Evolutionary conservation across 169 alveolate genomes (phyloP).

Genomic region (Cryptosporidium sp.): DNA sequence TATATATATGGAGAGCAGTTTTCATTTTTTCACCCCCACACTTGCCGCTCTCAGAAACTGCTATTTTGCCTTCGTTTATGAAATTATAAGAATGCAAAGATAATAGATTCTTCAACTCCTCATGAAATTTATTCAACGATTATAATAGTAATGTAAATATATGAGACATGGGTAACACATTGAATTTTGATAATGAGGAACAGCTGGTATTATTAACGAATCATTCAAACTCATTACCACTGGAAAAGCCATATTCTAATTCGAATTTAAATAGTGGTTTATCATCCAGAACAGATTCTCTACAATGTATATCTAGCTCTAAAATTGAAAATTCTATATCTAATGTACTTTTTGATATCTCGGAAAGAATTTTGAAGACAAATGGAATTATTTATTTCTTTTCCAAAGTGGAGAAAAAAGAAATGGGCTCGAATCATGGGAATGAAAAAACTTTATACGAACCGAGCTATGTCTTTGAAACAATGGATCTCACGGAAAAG

Average conservation of each 20-base stretch:
- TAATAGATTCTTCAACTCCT: background rate
- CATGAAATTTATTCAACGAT: background rate
- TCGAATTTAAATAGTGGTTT: conserved; percentile 16
- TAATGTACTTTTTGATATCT: conserved; percentile 25
- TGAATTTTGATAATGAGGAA: conserved; percentile 1
- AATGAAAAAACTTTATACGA: background rate
- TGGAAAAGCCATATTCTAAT: conserved; percentile 34
- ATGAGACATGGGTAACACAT: conserved; percentile 42
- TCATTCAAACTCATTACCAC: conserved; percentile 27
- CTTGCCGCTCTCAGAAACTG: conserved; percentile 24
- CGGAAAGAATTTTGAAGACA: conserved; percentile 35
- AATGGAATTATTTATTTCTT: conserved; percentile 27
- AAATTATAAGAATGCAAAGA: conserved; percentile 3
- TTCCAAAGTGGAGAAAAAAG: conserved; percentile 1
- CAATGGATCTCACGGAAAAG: conserved; percentile 13
- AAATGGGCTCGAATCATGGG: background rate
- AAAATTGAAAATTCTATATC: conserved; percentile 37
- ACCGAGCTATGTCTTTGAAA: background rate
- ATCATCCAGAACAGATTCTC: conserved; percentile 16
- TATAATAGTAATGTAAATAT: conserved; percentile 1
- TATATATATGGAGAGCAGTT: no score
- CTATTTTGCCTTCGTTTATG: conserved; percentile 2
- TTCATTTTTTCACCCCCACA: conserved; percentile 55
- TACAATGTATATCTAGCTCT: conserved; percentile 18
- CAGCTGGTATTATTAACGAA: background rate